Evolutionary conservation across 441 rosid genomes (phyloP).

Genomic region (Brassica balearica): DNA sequence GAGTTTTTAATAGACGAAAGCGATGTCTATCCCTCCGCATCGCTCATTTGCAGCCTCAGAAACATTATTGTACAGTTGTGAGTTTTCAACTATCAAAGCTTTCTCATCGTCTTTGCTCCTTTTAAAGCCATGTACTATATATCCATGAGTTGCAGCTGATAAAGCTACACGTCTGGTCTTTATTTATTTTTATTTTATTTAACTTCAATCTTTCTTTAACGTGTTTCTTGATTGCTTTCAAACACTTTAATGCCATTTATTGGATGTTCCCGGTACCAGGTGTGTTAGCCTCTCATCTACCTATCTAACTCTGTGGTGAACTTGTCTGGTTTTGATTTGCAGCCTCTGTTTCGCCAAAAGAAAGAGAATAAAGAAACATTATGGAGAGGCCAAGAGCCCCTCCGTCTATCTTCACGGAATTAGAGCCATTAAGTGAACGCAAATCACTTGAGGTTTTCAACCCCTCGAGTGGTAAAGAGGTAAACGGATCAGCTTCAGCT

Average conservation of each 20-base stretch:
- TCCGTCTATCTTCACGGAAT: conserved; percentile 36
- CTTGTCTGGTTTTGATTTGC: conserved; percentile 34
- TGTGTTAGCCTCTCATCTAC: conserved; percentile 37
- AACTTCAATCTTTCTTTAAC: conserved; percentile 36
- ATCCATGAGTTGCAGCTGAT: conserved; percentile 44
- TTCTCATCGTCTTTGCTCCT: conserved; percentile 35
- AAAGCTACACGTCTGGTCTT: conserved; percentile 37
- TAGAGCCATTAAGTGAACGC: conserved; percentile 36
- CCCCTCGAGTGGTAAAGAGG: conserved; percentile 40
- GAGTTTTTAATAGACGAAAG: conserved; percentile 42
- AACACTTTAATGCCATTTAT: conserved; percentile 39
- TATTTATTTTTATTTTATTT: background rate
- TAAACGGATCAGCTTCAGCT: conserved; percentile 27
- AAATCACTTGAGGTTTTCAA: conserved; percentile 47
- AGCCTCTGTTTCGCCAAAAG: conserved; percentile 40
- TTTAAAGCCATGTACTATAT: conserved; percentile 35
- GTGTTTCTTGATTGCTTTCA: conserved; percentile 42
- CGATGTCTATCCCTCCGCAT: conserved; percentile 46
- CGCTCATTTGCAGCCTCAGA: conserved; percentile 47
- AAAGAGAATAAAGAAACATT: conserved; percentile 10
- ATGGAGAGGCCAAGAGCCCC: conserved; percentile 50
- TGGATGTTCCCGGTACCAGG: conserved; percentile 29
- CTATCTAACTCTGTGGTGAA: conserved; percentile 31
- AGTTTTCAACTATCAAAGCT: background rate
- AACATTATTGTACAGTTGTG: conserved; percentile 35